A percentile compares a stretch with the other conserved stretches of the same genome.
Evolutionary conservation across 2,329 filamentous ascomycete species (phyloP).

Genomic region (Phialophora macrospora): DNA sequence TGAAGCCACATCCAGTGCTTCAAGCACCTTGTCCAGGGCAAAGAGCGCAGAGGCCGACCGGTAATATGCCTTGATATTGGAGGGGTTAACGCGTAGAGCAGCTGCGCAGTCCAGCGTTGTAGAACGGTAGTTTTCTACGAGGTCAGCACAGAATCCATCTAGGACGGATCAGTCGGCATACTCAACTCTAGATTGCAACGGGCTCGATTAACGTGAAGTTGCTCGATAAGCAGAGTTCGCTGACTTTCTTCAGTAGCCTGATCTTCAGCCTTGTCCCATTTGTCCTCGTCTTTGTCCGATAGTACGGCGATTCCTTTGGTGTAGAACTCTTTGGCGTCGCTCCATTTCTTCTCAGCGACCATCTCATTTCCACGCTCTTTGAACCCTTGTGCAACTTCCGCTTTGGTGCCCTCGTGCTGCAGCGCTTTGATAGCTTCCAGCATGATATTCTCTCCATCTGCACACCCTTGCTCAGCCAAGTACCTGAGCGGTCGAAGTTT

Average conservation of each 20-base stretch:
- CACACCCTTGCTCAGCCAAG: conserved; percentile 29
- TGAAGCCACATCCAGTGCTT: conserved; percentile 79
- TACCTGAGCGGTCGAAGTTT: conserved; percentile 17
- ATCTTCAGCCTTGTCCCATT: conserved; percentile 59
- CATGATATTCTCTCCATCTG: conserved; percentile 73
- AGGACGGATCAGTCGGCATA: conserved; percentile 46
- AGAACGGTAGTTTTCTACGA: conserved; percentile 77
- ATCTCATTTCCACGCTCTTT: conserved; percentile 91
- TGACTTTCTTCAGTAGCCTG: conserved; percentile 63
- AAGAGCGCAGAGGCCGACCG: conserved; percentile 79
- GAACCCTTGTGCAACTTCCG: conserved; percentile 82
- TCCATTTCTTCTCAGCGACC: conserved; percentile 74
- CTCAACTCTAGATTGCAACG: conserved; percentile 85
- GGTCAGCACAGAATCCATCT: conserved; percentile 34
- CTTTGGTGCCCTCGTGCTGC: conserved; percentile 87
- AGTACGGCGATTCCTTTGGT: conserved; percentile 80
- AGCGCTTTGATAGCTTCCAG: conserved; percentile 87
- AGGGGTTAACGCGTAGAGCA: conserved; percentile 76
- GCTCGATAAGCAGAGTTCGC: conserved; percentile 71
- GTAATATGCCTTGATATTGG: conserved; percentile 89
- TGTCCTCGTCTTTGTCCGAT: conserved; percentile 52
- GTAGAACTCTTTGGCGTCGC: conserved; percentile 90
- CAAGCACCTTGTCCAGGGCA: conserved; percentile 74
- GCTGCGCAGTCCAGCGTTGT: conserved; percentile 83
- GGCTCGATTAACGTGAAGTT: conserved; percentile 83